Conservation (phyloP, 1,284 basidiomycete species). For the Violaceomyces palustris region DNA sequence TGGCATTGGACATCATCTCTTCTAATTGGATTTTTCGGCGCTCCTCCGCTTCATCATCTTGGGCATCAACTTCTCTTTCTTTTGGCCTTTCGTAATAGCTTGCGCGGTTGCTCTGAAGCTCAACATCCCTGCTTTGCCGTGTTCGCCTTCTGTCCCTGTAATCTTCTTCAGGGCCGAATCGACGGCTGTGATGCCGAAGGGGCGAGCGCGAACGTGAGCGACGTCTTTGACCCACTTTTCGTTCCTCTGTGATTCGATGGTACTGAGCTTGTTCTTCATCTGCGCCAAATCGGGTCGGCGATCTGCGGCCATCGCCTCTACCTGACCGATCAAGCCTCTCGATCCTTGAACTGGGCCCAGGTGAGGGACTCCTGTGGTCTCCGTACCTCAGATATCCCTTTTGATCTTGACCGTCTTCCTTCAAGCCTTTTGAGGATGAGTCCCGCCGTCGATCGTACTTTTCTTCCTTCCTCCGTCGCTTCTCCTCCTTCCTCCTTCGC, state of each 20-base stretch:
- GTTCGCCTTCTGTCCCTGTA: background rate
- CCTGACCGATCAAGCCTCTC: constrained; percentile 31
- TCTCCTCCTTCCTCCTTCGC: constrained; percentile 59
- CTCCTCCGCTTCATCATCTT: constrained; percentile 58
- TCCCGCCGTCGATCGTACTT: background rate
- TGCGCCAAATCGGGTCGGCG: no score
- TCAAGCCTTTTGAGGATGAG: background rate
- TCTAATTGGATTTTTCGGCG: constrained; percentile 77
- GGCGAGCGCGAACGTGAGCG: background rate
- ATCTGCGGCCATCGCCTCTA: no score
- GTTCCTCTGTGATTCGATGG: background rate
- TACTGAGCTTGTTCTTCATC: background rate
- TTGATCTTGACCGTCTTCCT: constrained; percentile 4
- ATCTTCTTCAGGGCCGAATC: background rate
- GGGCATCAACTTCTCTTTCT: constrained; percentile 21
- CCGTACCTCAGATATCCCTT: constrained; percentile 1
- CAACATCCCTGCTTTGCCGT: background rate
- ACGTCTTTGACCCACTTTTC: background rate
- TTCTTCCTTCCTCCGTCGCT: constrained; percentile 40
- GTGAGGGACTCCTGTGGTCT: constrained; percentile 2
- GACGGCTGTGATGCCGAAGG: background rate
- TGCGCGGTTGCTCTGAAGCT: constrained; percentile 22
- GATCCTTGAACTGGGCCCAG: constrained; percentile 4
- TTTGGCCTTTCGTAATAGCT: constrained; percentile 29
- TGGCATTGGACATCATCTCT: constrained; percentile 74